A percentile compares a stretch with the other conserved stretches of the same genome.
Conservation (phyloP, 2,329 filamentous ascomycete species). For the Phialophora tarda region DNA sequence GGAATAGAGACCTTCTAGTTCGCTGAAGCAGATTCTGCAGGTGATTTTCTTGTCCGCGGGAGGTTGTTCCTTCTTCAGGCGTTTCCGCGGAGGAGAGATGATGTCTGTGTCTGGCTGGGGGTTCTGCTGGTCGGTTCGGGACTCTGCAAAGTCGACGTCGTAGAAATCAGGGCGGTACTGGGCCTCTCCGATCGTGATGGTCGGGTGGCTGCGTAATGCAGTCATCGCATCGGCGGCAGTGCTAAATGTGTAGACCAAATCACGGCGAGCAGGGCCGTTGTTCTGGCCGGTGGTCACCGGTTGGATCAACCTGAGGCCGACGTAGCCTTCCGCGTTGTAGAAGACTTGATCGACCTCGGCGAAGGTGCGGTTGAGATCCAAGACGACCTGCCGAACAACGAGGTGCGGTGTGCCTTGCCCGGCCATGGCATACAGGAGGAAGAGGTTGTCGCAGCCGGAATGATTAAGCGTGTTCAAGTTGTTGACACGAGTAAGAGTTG, state of each 20-base stretch:
- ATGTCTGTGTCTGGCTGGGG: constrained; percentile 13
- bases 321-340: constrained; percentile 18
- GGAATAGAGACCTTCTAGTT: constrained; percentile 24
- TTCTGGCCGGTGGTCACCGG: not conserved
- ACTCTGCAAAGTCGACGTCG: constrained; percentile 9
- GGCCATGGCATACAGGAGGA: constrained; percentile 23
- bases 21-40: constrained; percentile 27
- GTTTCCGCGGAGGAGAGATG: constrained; percentile 21
- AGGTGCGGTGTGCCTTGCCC: constrained; percentile 14
- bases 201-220: constrained; percentile 15
- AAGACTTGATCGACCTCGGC: constrained; percentile 18
- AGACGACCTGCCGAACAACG: not conserved
- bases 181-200: constrained; percentile 6
- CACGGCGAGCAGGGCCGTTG: constrained; percentile 4
- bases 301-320: constrained; percentile 9
- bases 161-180: constrained; percentile 14
- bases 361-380: constrained; percentile 11
- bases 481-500: not conserved
- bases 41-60: not conserved
- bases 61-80: constrained; percentile 10
- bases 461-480: not conserved
- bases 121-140: constrained; percentile 4
- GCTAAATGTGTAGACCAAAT: constrained; percentile 26
- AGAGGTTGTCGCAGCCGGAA: constrained; percentile 10
- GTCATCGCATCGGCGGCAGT: constrained; percentile 28